Base-by-base conservation (phyloP, 768 basidiomycete species). In the Lyophyllum semitale region DNA sequence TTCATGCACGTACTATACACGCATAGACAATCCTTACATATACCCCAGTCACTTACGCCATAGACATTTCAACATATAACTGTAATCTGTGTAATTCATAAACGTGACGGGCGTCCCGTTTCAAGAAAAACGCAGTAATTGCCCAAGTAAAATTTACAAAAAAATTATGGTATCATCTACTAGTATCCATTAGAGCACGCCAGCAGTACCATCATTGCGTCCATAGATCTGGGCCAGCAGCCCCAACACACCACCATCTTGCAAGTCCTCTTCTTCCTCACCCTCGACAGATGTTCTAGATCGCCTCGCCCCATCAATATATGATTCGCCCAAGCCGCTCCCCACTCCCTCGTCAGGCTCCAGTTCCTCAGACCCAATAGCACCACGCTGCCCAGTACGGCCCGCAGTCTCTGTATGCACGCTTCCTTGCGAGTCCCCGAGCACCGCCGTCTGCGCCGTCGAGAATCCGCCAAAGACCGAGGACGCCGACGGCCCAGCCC, bases 221-320 rank as follows among this genome's bases (percentile, higher is more conserved):
- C 81, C 84, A 70, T 95, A 93, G 48, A 97, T 95, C 75, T 95
- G 88, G 40, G 91, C 88, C 63, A 97, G 67, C 59, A 97, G 66
- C 20, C 91, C 92, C 58, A 96, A 72, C 59, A 97, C 87, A 17
- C 95, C 94, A 0, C 83, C 91, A 70, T 95, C 92, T 63, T 84
- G 84, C 58, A 89, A 64, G 23, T 88, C 87, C 4, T 87, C 89
- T 11, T 85, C 85, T 42, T 87, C 79, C 15, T 84, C 82, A 20
- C 71, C 83, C 23, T 82, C 81, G 44, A 53, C 62, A 47, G 57
- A 73, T 47, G 70, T 68, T 40, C 71, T 71, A 46, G 74, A 66
- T 47, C 79, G 70, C 63, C 77, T 75, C 51, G 74, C 74, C 5
- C 79, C 89, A 70, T 93, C 90, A 22, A 91, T 87, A 67, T 93